Evolutionary conservation across 2,329 filamentous ascomycete genomes (phyloP), one percentile per base, ranked within the genome.

Genomic region (Aspergillus pseudonomiae): DNA sequence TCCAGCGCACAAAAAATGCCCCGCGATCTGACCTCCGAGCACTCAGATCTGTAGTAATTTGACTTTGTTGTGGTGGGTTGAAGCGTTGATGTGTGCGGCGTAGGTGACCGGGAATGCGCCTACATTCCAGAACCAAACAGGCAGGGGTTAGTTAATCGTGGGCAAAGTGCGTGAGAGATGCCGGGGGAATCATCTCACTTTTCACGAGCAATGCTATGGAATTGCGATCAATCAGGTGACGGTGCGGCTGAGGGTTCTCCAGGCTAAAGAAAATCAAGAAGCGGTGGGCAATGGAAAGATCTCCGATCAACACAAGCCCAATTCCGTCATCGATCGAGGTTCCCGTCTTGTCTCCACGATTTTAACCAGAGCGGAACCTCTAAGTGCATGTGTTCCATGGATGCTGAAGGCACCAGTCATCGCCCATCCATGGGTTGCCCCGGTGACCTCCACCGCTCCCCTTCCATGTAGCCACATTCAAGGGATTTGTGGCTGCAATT

Each of bases 61-160:
- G 39, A 19, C 46, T 50, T 53, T 60, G 24, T 59, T 26, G 57
- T 28, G 32, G 11, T 53, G 24, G n/a, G n/a, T 16, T 45, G 14
- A 4, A 19, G 19, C 60, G 67, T 65, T 67, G 69, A 73, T 70
- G 24, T 43, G 61, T 67, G 66, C 52, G 57, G 61, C 34, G 62
- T 68, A 26, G 32, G n/a, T 56, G 30, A 39, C 32, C 32, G 43
- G 26, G 52, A 61, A 63, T 63, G 62, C 62, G 65, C 65, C 71
- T 73, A 59, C 71, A 73, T 73, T 73, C 71, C 70, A 54, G 21
- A 64, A 57, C 64, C 61, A 67, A 52, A 54, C 60, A 43, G 36
- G 54, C 14, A 41, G 32, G 60, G 61, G 55, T 63, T 28, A 59
- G 55, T 62, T 28, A 58, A 57, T 58, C 11, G 21, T n/a, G n/a